phyloP scores from a whole-genome alignment of 148 eudicot genomes.

The Amaranthus palmeri region DNA sequence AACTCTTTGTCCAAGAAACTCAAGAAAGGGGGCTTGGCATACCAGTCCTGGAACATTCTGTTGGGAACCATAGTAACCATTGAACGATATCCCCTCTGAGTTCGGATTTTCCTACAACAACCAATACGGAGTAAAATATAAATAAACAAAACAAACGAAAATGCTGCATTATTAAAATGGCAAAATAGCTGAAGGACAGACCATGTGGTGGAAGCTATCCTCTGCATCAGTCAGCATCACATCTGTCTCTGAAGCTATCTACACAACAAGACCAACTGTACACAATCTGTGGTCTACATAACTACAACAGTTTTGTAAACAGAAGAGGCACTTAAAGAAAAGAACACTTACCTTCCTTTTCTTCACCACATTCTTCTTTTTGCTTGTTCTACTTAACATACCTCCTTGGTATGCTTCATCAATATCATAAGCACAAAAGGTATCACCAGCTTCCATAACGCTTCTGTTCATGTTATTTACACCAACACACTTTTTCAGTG shows the following conservation, averaged over 20 bases:
- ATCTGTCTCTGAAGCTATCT: constrained; percentile 33
- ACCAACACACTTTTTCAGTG: constrained; percentile 35
- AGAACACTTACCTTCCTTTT: constrained; percentile 38
- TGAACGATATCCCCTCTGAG: constrained; percentile 54
- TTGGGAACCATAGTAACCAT: constrained; percentile 65
- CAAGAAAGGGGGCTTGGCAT: constrained; percentile 11
- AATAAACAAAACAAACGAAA: neutral
- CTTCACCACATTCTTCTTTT: constrained; percentile 37
- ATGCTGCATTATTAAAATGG: neutral
- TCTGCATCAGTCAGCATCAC: constrained; percentile 26
- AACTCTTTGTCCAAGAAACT: constrained; percentile 2
- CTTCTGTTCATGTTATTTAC: constrained; percentile 37
- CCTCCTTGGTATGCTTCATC: constrained; percentile 32
- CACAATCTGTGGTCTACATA: constrained; percentile 1
- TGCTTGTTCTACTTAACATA: constrained; percentile 26
- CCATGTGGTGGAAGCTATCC: constrained; percentile 42
- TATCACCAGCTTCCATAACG: constrained; percentile 23
- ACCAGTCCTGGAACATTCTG: constrained; percentile 83
- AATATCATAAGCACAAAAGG: constrained; percentile 24
- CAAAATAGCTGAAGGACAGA: constrained; percentile 12
- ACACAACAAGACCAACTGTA: constrained; percentile 22
- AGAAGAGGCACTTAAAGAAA: neutral
- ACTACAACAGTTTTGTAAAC: neutral
- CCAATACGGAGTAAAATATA: neutral
- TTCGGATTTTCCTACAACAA: constrained; percentile 48